Percentiles rank a stretch among this genome's conserved stretches.
Evolutionary conservation across 176 grass and related monocot species (phyloP).

Genomic region (Oryza nivara): DNA sequence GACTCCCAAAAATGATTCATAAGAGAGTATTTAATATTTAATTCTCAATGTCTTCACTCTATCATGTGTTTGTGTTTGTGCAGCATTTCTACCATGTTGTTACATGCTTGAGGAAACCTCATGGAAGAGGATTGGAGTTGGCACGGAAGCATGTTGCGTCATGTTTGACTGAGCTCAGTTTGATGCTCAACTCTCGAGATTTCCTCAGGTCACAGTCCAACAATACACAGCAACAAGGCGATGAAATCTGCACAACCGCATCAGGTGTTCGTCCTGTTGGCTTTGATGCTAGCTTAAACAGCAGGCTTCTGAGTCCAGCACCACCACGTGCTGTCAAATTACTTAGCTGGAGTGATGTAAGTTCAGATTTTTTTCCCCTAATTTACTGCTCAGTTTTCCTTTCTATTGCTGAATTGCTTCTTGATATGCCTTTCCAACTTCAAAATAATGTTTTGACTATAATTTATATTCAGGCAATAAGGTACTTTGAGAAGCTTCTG

Average conservation of each 20-base stretch:
- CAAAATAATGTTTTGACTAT: conserved; percentile 30
- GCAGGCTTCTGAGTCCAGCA: conserved; percentile 73
- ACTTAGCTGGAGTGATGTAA: conserved; percentile 88
- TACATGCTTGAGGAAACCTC: conserved; percentile 69
- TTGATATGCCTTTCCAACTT: conserved; percentile 28
- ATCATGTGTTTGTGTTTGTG: conserved; percentile 40
- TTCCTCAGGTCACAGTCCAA: conserved; percentile 71
- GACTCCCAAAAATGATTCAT: neutral
- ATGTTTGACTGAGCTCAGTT: conserved; percentile 84
- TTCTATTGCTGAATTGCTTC: conserved; percentile 25
- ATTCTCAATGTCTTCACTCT: conserved; percentile 35
- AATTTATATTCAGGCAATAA: conserved; percentile 63
- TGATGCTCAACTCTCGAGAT: conserved; percentile 72
- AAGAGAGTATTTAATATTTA: neutral
- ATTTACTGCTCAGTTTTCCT: conserved; percentile 8
- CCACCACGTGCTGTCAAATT: conserved; percentile 82
- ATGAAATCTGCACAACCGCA: conserved; percentile 82
- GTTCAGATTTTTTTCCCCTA: conserved; percentile 20
- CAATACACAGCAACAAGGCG: conserved; percentile 54
- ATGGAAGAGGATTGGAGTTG: conserved; percentile 88
- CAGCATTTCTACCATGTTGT: conserved; percentile 92
- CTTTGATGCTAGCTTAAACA: conserved; percentile 92
- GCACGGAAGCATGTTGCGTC: conserved; percentile 76
- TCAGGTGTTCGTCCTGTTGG: conserved; percentile 83
- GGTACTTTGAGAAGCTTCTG: conserved; percentile 94